Evolutionary conservation across 371 early-diverging fungal genomes (phyloP).

Genomic region (Apophysomyces ossiformis): DNA sequence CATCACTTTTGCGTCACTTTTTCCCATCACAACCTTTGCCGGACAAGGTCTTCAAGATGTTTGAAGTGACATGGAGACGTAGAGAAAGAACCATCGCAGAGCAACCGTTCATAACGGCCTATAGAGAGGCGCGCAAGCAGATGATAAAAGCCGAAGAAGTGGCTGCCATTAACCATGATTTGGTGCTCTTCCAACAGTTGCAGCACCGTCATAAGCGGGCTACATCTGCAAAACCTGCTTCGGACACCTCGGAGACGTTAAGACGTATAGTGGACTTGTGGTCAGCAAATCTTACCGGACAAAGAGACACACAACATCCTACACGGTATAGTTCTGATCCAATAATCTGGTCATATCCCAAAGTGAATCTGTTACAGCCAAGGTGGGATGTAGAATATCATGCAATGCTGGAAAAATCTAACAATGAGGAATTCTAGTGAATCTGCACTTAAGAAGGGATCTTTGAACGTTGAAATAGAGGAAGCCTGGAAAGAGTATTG

Average conservation of each 20-base stretch:
- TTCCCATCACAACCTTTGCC: constrained; percentile 8
- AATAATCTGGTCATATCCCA: neutral
- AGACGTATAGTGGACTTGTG: neutral
- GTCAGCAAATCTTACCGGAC: neutral
- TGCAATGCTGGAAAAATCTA: neutral
- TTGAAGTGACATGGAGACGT: neutral
- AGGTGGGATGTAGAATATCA: neutral
- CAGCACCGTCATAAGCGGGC: neutral
- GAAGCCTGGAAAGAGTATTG: neutral
- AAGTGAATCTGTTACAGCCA: neutral
- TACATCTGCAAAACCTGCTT: neutral
- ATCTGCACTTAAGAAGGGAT: neutral
- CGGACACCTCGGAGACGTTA: neutral
- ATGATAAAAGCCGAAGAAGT: neutral
- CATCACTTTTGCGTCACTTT: constrained; percentile 12
- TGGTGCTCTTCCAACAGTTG: neutral
- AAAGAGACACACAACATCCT: neutral
- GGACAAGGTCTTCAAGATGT: neutral
- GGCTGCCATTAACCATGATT: neutral
- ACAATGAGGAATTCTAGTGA: neutral
- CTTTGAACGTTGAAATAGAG: neutral
- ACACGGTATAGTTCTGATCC: neutral
- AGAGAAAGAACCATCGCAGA: neutral
- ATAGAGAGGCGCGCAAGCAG: neutral
- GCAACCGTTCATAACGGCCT: neutral